Conservation (phyloP, 148 eudicot genomes). For the Suaeda aralocaspica region DNA sequence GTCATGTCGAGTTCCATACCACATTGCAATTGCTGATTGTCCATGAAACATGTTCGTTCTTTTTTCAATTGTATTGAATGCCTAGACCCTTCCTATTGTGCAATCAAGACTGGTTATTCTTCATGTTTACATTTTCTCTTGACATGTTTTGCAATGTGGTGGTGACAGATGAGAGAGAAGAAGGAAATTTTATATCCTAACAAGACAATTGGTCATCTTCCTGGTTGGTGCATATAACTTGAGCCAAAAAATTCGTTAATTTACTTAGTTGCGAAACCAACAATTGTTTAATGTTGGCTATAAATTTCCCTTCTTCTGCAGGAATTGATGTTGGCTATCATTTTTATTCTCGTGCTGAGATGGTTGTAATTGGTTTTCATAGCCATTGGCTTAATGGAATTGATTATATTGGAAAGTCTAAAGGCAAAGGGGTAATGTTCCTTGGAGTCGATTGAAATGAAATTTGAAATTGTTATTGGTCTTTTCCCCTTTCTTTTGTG, state of each 20-base stretch:
- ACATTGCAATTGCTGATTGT: not conserved
- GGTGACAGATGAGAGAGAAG: slow-evolving; percentile 24
- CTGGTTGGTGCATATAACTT: slow-evolving; percentile 27
- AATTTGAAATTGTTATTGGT: not conserved
- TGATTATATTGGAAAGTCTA: slow-evolving; percentile 24
- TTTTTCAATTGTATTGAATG: not conserved
- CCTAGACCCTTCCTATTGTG: not conserved
- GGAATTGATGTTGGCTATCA: slow-evolving; percentile 33
- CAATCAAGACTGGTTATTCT: not conserved
- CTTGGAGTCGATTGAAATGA: not conserved
- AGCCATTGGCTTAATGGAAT: slow-evolving; percentile 34
- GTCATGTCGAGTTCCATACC: not conserved
- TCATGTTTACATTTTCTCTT: not conserved
- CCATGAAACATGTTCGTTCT: not conserved
- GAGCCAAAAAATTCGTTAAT: not conserved
- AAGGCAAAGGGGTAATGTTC: slow-evolving; percentile 24
- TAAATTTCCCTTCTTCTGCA: slow-evolving; percentile 3
- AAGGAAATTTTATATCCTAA: slow-evolving; percentile 25
- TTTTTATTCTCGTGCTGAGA: slow-evolving; percentile 37
- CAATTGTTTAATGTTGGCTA: not conserved
- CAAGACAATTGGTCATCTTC: slow-evolving; percentile 24
- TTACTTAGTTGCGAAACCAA: not conserved
- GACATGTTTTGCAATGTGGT: not conserved
- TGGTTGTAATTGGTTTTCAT: slow-evolving; percentile 34
- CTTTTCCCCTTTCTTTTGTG: not conserved